phyloP scores from a whole-genome alignment of 768 basidiomycete genomes.

The Suillus americanus region DNA sequence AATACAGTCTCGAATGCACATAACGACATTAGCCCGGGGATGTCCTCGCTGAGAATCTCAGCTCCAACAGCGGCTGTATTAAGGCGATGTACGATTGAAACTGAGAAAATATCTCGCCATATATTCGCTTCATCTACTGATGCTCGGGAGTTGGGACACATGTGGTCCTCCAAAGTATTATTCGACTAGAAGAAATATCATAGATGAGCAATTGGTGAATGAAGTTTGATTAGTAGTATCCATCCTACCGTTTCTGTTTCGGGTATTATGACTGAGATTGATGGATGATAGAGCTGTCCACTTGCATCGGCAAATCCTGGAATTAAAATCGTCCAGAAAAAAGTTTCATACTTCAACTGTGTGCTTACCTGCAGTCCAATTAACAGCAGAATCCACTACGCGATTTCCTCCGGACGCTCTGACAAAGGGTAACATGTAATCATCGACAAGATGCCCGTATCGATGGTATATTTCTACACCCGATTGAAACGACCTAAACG shows the following conservation, averaged over 20 bases:
- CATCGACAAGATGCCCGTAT: conserved; percentile 48
- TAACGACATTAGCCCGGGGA: conserved; percentile 61
- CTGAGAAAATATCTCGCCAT: conserved; percentile 61
- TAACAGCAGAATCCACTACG: conserved; percentile 64
- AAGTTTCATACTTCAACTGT: neutral
- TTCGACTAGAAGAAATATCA: conserved; percentile 41
- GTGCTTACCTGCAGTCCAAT: conserved; percentile 62
- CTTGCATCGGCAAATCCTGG: conserved; percentile 64
- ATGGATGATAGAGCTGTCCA: conserved; percentile 41
- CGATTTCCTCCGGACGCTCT: conserved; percentile 51
- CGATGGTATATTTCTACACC: conserved; percentile 53
- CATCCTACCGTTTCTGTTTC: conserved; percentile 43
- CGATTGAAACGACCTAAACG: conserved; percentile 45
- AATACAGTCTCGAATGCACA: conserved; percentile 81
- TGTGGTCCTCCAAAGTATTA: conserved; percentile 64
- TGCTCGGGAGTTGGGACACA: conserved; percentile 59
- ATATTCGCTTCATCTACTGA: conserved; percentile 41
- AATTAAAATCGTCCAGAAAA: conserved; percentile 5
- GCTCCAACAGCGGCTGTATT: conserved; percentile 64
- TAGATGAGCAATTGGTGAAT: neutral
- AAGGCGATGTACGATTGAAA: conserved; percentile 56
- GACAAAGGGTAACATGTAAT: conserved; percentile 50
- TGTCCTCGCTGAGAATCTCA: conserved; percentile 52
- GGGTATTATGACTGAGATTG: conserved; percentile 54
- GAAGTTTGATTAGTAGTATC: neutral